Evolutionary conservation across 2,329 filamentous ascomycete species (phyloP), one percentile per base, ranked within the genome.

Genomic region (Talaromyces verruculosus): DNA sequence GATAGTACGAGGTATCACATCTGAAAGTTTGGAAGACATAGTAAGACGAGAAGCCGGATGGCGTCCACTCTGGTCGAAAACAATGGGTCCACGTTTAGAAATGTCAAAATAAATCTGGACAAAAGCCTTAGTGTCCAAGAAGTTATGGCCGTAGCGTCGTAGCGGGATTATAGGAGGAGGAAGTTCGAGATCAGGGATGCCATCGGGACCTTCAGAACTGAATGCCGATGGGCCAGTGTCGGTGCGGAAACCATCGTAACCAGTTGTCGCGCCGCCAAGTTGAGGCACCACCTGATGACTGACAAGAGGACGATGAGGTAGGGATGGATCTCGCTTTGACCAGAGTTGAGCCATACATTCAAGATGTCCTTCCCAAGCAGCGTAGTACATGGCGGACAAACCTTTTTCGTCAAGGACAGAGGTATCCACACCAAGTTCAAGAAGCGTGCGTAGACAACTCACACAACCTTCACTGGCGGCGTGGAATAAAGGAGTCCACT

Each of bases 51-150:
- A 92, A 22, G 95, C 95, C 19, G 95, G 95, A 73, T 99, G 97
- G 76, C 97, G 97, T 75, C 92, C 93, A 72, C 96, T 91, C 75
- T 97, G 94, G 81, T 98, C 97, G 80, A 99, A 99, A n/a, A 91
- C 81, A 61, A 99, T 89, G 0, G 95, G 91, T 60, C 95, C 85
- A 11, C 69, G 69, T 22, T 71, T 75, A 33, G 81, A 87, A 67
- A 90, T 89, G 61, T 94, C 92, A 73, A 99, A 98, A 71, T 86
- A 92, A 69, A 99, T 90, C 73, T 97, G 92, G 13, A 99, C 89
- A 69, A 97, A 96, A 0, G 93, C 96, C 81, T 98, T 99, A 35
- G 92, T 97, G 74, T 99, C 95, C 41, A 99, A 84, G 83, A 99
- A 99, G 78, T 98, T 99, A 81, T 99, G 95, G 17, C 95, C 95